Evolutionary conservation across 2,329 filamentous ascomycete species (phyloP).

Genomic region (Botrytis tulipae): DNA sequence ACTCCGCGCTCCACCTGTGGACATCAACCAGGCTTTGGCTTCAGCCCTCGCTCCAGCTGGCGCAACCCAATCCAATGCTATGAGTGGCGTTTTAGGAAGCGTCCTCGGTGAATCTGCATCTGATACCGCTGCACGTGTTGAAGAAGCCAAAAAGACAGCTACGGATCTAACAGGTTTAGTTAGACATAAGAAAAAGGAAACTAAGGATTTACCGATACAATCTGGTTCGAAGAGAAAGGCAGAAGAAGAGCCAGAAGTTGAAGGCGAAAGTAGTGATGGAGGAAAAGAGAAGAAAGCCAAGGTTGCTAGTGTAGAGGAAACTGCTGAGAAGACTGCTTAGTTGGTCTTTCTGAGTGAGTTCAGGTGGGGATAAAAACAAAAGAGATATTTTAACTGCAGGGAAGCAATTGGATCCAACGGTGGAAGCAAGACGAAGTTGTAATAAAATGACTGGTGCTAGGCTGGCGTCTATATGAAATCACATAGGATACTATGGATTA

Average conservation of each 20-base stretch:
- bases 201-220: conserved; percentile 43
- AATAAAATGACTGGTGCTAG: background rate
- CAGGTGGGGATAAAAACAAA: background rate
- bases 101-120: conserved; percentile 60
- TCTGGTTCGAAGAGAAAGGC: conserved; percentile 54
- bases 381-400: background rate
- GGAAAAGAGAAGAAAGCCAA: conserved; percentile 38
- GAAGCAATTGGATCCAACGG: background rate
- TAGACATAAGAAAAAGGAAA: conserved; percentile 57
- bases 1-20: conserved; percentile 61
- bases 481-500: background rate
- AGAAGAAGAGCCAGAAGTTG: conserved; percentile 39
- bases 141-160: conserved; percentile 61
- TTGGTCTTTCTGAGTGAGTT: no score
- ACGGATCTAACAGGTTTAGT: conserved; percentile 71
- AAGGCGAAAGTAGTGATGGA: conserved; percentile 15
- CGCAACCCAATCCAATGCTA: conserved; percentile 41
- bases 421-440: background rate
- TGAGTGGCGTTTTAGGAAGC: conserved; percentile 60
- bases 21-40: conserved; percentile 55
- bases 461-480: background rate
- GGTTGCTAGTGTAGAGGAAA: conserved; percentile 29
- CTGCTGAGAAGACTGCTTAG: background rate
- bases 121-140: conserved; percentile 61
- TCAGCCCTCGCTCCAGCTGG: conserved; percentile 37